phyloP scores from a whole-genome alignment of 768 basidiomycete genomes.

The Wakefieldia striispora region DNA sequence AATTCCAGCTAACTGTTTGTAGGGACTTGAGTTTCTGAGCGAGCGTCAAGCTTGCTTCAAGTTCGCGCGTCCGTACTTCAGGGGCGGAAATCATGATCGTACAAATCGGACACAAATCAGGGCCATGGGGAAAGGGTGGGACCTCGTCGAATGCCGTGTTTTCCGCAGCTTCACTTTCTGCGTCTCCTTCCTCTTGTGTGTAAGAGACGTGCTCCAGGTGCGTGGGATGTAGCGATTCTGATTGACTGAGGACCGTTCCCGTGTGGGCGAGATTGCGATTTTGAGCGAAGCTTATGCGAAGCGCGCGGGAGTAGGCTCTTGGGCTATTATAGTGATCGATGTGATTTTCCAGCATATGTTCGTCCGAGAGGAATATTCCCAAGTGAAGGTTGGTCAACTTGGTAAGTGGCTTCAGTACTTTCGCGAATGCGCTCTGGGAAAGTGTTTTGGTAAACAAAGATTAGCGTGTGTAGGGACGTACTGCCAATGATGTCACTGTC shows the following conservation, averaged over 20 bases:
- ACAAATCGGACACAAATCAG: conserved; percentile 39
- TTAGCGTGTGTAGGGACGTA: conserved; percentile 34
- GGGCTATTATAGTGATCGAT: conserved; percentile 30
- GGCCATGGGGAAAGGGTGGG: conserved; percentile 30
- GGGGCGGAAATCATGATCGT: conserved; percentile 19
- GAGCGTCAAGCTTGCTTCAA: conserved; percentile 45
- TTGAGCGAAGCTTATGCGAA: conserved; percentile 10
- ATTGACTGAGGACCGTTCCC: conserved; percentile 24
- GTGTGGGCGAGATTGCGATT: not conserved
- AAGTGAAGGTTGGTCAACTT: conserved; percentile 52
- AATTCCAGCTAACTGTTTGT: conserved; percentile 50
- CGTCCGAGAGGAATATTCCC: conserved; percentile 62
- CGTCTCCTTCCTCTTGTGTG: conserved; percentile 16
- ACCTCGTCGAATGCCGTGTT: conserved; percentile 9
- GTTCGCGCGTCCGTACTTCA: conserved; percentile 42
- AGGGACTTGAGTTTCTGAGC: conserved; percentile 45
- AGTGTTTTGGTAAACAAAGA: conserved; percentile 4
- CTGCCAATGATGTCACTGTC: conserved; percentile 46
- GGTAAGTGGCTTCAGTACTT: conserved; percentile 44
- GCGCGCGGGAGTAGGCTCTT: conserved; percentile 17
- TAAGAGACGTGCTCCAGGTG: conserved; percentile 21
- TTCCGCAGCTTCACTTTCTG: not conserved
- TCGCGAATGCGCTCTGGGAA: conserved; percentile 42
- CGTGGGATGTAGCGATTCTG: conserved; percentile 10
- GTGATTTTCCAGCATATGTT: conserved; percentile 47